Conservation (phyloP, 495 filamentous ascomycete species). For the Aeminium ludgeri region DNA sequence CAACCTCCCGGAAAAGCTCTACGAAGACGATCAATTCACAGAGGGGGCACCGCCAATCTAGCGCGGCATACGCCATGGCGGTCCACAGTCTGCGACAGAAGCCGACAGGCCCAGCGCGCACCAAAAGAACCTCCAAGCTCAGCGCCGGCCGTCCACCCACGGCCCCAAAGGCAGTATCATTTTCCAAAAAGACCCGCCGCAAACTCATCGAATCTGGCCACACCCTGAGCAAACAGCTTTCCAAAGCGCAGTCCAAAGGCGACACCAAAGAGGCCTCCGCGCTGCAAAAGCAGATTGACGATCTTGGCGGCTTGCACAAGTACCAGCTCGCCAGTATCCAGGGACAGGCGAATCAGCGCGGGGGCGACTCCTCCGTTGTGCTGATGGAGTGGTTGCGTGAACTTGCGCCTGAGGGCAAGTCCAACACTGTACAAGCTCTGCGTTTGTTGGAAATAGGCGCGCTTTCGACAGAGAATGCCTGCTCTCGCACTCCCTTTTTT, state of each 20-base stretch:
- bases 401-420: constrained; percentile 18
- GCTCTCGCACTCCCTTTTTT: constrained; percentile 52
- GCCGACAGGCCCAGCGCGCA: constrained; percentile 9
- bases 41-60: too few species aligned
- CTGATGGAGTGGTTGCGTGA: constrained; percentile 72
- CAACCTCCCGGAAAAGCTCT: too few species aligned
- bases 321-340: constrained; percentile 84
- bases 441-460: constrained; percentile 80
- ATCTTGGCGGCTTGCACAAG: constrained; percentile 57
- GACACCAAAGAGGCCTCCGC: constrained; percentile 38
- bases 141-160: constrained; percentile 53
- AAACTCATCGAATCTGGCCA: constrained; percentile 74
- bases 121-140: constrained; percentile 34
- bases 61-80: too few species aligned
- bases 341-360: constrained; percentile 68
- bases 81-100: constrained; percentile 20
- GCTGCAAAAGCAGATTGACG: constrained; percentile 43
- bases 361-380: constrained; percentile 76
- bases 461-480: constrained; percentile 68
- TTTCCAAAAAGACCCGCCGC: constrained; percentile 67
- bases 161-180: constrained; percentile 23
- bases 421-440: constrained; percentile 15
- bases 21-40: too few species aligned
- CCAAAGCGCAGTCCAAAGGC: constrained; percentile 46
- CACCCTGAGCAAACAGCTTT: constrained; percentile 57